Evolutionary conservation across 768 basidiomycete genomes (phyloP).

Genomic region (Ramaria rubella): DNA sequence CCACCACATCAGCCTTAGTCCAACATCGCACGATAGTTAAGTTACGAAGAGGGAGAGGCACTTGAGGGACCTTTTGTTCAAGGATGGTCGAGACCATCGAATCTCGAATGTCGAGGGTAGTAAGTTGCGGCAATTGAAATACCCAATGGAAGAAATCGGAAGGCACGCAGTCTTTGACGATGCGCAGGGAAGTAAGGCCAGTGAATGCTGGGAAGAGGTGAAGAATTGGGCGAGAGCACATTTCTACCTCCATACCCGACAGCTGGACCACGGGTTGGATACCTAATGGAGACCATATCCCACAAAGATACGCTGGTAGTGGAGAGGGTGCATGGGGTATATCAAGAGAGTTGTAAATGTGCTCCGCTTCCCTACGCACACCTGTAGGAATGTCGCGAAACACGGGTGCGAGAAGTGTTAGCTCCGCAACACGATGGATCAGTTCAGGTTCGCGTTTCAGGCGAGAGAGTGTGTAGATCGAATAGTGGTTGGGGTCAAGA

Average conservation of each 20-base stretch:
- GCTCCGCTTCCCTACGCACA: neutral
- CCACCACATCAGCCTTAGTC: neutral
- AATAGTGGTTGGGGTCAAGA: conserved; percentile 6
- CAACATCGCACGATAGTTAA: conserved; percentile 5
- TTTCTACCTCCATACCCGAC: neutral
- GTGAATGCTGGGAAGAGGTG: conserved; percentile 2
- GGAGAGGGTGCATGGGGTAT: neutral
- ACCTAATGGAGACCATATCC: neutral
- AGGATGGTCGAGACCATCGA: neutral
- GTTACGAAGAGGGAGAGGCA: neutral
- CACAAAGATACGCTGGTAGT: neutral
- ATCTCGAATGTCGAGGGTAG: conserved; percentile 5
- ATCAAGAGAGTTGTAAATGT: neutral
- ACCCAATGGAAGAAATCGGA: conserved; percentile 1
- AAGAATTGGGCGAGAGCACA: neutral
- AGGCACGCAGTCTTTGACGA: conserved; percentile 1
- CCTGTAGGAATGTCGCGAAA: neutral
- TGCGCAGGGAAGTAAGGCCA: neutral
- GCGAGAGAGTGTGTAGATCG: neutral
- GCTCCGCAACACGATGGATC: neutral
- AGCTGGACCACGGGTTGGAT: neutral
- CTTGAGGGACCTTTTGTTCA: neutral
- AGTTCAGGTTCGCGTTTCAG: neutral
- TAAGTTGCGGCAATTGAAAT: neutral
- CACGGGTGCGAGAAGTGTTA: neutral